A percentile compares a stretch with the other conserved stretches of the same genome.
phyloP scores from a whole-genome alignment of 306 rosid genomes.

The Benincasa hispida region DNA sequence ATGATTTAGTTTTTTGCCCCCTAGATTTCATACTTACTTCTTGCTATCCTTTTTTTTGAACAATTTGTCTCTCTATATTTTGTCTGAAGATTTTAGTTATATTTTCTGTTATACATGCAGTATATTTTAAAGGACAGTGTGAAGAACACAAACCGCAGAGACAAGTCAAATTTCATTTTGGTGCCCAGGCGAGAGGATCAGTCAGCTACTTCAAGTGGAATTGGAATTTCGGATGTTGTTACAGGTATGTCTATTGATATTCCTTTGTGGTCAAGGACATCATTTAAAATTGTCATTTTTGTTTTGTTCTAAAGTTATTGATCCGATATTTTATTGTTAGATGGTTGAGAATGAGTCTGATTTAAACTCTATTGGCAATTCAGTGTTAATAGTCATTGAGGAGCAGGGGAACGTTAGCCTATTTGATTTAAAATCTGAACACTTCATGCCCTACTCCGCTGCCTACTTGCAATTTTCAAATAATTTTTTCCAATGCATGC shows the following conservation, averaged over 20 bases:
- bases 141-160: slow-evolving; percentile 43
- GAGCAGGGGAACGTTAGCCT: neutral
- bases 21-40: neutral
- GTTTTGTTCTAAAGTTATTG: neutral
- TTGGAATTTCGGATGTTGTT: slow-evolving; percentile 40
- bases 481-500: neutral
- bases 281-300: neutral
- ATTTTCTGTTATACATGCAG: slow-evolving; percentile 35
- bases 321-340: neutral
- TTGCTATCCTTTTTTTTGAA: neutral
- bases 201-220: slow-evolving; percentile 33
- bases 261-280: neutral
- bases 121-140: slow-evolving; percentile 68
- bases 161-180: slow-evolving; percentile 44
- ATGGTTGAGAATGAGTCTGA: neutral
- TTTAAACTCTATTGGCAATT: neutral
- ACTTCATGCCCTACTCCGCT: neutral
- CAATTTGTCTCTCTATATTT: neutral
- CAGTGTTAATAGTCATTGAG: neutral
- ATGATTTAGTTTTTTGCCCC: neutral
- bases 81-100: neutral
- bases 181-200: slow-evolving; percentile 57
- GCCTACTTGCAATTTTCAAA: neutral
- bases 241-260: slow-evolving; percentile 20
- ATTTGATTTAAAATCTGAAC: neutral